Evolutionary conservation across 2,329 filamentous ascomycete genomes (phyloP).

Genomic region (Colletotrichum chrysophilum): DNA sequence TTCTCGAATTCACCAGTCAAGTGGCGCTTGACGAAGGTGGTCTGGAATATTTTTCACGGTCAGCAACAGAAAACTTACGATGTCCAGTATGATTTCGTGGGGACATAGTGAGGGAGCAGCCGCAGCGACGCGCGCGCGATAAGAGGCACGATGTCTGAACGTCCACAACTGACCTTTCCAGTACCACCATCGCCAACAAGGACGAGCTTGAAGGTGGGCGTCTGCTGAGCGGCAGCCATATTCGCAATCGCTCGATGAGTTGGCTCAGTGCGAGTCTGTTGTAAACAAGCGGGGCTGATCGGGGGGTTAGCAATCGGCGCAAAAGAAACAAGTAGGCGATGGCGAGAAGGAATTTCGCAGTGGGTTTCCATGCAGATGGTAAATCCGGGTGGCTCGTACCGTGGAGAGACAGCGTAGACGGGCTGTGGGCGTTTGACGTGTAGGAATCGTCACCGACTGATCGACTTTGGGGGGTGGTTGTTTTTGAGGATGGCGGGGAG

Average conservation of each 20-base stretch:
- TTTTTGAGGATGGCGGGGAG: slow-evolving; percentile 49
- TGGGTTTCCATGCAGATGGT: slow-evolving; percentile 10
- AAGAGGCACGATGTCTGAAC: background rate
- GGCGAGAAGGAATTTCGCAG: slow-evolving; percentile 15
- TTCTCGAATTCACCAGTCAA: slow-evolving; percentile 99
- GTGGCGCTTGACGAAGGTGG: slow-evolving; percentile 99
- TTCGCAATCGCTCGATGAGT: slow-evolving; percentile 32
- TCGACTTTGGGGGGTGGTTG: slow-evolving; percentile 38
- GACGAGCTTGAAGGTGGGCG: slow-evolving; percentile 98
- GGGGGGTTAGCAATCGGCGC: slow-evolving; percentile 19
- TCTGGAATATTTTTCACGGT: slow-evolving; percentile 59
- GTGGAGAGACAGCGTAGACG: background rate
- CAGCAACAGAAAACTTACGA: slow-evolving; percentile 18
- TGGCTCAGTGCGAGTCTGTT: slow-evolving; percentile 35
- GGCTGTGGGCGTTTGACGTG: slow-evolving; percentile 27
- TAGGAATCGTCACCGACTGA: slow-evolving; percentile 40
- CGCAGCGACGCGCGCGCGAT: background rate
- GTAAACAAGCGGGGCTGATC: slow-evolving; percentile 51
- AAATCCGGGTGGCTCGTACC: background rate
- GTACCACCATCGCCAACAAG: slow-evolving; percentile 99
- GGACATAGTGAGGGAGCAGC: background rate
- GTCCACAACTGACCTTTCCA: slow-evolving; percentile 75
- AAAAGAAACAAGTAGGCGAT: background rate
- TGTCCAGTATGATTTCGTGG: background rate
- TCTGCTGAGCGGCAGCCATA: slow-evolving; percentile 70